Evolutionary conservation across 306 rosid genomes (phyloP).

Genomic region (Fragaria nilgerrensis): DNA sequence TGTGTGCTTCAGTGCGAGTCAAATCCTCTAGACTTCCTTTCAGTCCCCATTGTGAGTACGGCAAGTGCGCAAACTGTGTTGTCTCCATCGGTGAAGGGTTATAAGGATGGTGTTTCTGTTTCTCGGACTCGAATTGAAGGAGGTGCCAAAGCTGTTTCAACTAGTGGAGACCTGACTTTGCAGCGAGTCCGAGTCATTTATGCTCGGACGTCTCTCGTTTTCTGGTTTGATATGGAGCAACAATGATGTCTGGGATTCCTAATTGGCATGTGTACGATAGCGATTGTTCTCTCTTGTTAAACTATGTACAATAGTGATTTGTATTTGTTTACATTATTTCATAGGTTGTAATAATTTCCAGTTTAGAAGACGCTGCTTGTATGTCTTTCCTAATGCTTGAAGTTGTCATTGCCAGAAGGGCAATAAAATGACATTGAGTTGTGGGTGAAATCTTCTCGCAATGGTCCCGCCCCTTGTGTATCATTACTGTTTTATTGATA

Average conservation of each 20-base stretch:
- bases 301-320: slow-evolving; percentile 23
- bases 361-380: neutral
- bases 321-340: neutral
- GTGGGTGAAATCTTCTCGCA: neutral
- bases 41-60: slow-evolving; percentile 85
- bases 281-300: neutral
- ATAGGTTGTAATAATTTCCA: neutral
- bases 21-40: slow-evolving; percentile 77
- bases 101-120: slow-evolving; percentile 64
- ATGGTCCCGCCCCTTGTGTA: neutral
- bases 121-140: slow-evolving; percentile 96
- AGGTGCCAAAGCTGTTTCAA: slow-evolving; percentile 84
- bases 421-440: neutral
- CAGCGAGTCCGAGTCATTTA: slow-evolving; percentile 92
- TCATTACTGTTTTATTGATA: neutral
- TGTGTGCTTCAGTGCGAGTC: slow-evolving; percentile 90
- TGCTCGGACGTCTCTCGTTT: slow-evolving; percentile 69
- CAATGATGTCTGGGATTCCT: slow-evolving; percentile 25
- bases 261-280: slow-evolving; percentile 26
- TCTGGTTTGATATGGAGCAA: slow-evolving; percentile 93
- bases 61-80: slow-evolving; percentile 41
- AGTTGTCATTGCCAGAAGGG: neutral
- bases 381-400: neutral
- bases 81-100: slow-evolving; percentile 44
- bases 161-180: slow-evolving; percentile 70